Evolutionary conservation across 345 rosid genomes (phyloP).

Genomic region (Lumnitzera racemosa): DNA sequence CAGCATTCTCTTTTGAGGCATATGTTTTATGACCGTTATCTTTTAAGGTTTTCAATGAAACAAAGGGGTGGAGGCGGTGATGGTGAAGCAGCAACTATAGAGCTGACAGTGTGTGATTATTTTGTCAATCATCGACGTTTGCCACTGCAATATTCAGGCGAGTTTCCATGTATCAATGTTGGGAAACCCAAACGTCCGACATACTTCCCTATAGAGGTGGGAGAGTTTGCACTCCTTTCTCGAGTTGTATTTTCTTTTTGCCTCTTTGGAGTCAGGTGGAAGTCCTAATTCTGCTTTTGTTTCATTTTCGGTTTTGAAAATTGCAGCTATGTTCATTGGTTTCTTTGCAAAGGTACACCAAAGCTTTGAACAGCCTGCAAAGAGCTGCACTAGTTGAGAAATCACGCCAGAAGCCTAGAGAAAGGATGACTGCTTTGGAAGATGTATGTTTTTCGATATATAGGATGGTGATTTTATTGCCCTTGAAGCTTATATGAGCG

Average conservation of each 20-base stretch:
- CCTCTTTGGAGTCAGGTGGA: neutral
- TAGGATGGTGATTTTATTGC: too few relatives aligned
- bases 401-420: constrained; percentile 49
- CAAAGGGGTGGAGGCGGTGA: neutral
- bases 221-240: neutral
- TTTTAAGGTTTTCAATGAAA: constrained; percentile 31
- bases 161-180: constrained; percentile 63
- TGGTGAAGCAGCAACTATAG: constrained; percentile 14
- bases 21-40: neutral
- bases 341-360: constrained; percentile 39
- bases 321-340: constrained; percentile 42
- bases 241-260: constrained; percentile 18
- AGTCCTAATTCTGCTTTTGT: neutral
- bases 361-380: constrained; percentile 26
- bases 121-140: constrained; percentile 30
- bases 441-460: constrained; percentile 13
- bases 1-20: neutral
- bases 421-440: constrained; percentile 29
- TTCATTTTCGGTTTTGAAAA: neutral
- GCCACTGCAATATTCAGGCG: constrained; percentile 24
- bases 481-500: too few relatives aligned
- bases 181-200: constrained; percentile 79
- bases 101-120: constrained; percentile 37
- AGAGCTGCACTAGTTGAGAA: constrained; percentile 38
- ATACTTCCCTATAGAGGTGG: constrained; percentile 34